Conservation (phyloP, 1,284 basidiomycete genomes). For the Tilletia walkeri region DNA sequence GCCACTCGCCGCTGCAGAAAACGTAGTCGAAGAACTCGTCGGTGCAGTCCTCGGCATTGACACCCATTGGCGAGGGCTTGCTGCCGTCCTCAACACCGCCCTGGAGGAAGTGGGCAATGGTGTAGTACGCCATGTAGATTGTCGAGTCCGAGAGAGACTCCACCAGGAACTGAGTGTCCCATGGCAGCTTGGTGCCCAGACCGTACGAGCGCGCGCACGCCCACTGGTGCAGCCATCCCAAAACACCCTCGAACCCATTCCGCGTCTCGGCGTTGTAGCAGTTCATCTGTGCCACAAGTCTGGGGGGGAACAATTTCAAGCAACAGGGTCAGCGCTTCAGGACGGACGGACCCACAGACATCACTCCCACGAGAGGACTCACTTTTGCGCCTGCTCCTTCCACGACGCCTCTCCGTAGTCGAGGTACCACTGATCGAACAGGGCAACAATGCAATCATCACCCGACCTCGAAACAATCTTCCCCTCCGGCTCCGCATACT, state of each 20-base stretch:
- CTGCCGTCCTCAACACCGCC: conserved; percentile 71
- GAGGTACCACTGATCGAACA: conserved; percentile 99
- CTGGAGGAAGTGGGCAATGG: conserved; percentile 67
- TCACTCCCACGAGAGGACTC: background rate
- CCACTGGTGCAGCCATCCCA: conserved; percentile 98
- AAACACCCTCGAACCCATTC: conserved; percentile 83
- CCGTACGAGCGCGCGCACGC: conserved; percentile 97
- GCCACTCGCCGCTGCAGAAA: conserved; percentile 75
- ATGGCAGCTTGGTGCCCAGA: conserved; percentile 90
- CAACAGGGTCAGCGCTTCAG: background rate
- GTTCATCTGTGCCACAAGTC: conserved; percentile 77
- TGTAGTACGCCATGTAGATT: conserved; percentile 99
- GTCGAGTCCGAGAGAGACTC: conserved; percentile 97
- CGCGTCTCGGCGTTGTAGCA: conserved; percentile 85
- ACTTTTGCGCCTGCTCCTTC: conserved; percentile 80
- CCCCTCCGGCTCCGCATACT: conserved; percentile 95
- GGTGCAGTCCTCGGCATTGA: conserved; percentile 87
- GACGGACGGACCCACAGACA: conserved; percentile 56
- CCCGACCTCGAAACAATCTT: conserved; percentile 82
- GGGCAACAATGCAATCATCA: conserved; percentile 94
- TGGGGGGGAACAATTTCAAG: conserved; percentile 58
- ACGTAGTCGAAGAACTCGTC: conserved; percentile 98
- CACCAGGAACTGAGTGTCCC: conserved; percentile 94
- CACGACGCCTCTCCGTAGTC: conserved; percentile 91
- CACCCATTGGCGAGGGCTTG: conserved; percentile 75